Percentiles rank a stretch among this genome's conserved stretches.
Conservation (phyloP, 2,329 filamentous ascomycete genomes). For the Hirsutella rhossiliensis region DNA sequence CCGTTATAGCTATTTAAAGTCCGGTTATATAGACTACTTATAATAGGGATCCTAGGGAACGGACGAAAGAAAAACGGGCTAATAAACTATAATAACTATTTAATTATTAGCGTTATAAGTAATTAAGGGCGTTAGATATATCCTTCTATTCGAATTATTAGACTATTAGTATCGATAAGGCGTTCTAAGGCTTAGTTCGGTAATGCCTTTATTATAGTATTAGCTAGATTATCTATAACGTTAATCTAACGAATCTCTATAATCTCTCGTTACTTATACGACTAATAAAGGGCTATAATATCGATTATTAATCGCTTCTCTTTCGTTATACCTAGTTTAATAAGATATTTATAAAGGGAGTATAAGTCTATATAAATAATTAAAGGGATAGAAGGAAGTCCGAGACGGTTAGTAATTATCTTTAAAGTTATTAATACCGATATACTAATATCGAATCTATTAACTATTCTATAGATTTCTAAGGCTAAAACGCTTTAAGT, state of each 20-base stretch:
- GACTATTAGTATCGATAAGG: not conserved
- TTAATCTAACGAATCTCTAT: not conserved
- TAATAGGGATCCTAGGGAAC: too few species aligned
- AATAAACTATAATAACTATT: too few species aligned
- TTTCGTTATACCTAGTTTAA: too few species aligned
- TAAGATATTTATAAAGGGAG: not conserved
- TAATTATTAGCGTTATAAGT: too few species aligned
- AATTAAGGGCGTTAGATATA: too few species aligned
- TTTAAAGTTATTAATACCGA: not conserved
- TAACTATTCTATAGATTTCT: not conserved
- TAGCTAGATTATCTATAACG: not conserved
- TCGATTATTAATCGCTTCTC: too few species aligned
- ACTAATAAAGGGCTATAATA: too few species aligned
- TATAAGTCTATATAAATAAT: not conserved
- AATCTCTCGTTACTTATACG: not conserved
- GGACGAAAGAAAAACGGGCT: too few species aligned
- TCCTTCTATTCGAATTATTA: not conserved
- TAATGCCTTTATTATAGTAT: not conserved
- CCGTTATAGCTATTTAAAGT: too few species aligned
- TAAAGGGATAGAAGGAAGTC: not conserved
- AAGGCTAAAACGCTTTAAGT: not conserved
- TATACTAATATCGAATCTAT: not conserved
- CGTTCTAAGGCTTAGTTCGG: not conserved
- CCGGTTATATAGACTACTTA: too few species aligned
- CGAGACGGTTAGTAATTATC: not conserved